Base-by-base conservation (phyloP, 2,329 filamentous ascomycete species). In the Colletotrichum zoysiae region DNA sequence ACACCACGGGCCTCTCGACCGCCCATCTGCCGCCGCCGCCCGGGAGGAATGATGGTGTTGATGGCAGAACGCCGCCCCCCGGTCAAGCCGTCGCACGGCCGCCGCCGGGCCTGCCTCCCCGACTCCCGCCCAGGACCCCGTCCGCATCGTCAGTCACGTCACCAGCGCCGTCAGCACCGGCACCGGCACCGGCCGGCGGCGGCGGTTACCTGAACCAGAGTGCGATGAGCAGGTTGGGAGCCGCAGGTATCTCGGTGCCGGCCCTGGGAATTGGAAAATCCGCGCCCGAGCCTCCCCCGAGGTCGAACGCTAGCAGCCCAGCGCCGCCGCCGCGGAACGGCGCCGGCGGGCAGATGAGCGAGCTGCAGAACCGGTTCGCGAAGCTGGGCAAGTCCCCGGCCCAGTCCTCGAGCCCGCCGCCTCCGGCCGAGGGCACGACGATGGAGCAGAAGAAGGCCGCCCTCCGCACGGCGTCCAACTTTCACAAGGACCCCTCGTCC, bases 171-270 rank as follows among this genome's bases (percentile, higher is more conserved):
- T 89, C 89, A 78, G 80, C 84, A 73, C 80, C 87, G 74, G 79
- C 84, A 73, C 80, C 87, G 74, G 79, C 74, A 76, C 61, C 73
- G 75, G 71, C 75, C 76, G 77, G 71, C 53, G 76, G 79, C 20
- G 70, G 70, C 16, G 70, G 70, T 2, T 78, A 81, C 42, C 74
- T 88, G 44, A 88, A 89, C 76, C 83, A 86, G 76, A 88, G 86
- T 6, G 91, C 94, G 6, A 79, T 92, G 67, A 86, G 83, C 70
- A 87, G 93, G 53, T 85, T 98, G 11, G 89, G 91, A 14, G 87
- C 90, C 48, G 91, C 93, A 1, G 95, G 95, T 1, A 86, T 97
- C 7, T 93, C 91, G 0, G 93, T 97, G 0, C 92, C 94, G 0
- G 92, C 88, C 0, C 84, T 97, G 5, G 92, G 92, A 6, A 97